Conservation (phyloP, 495 filamentous ascomycete genomes). For the Xylaria venustula region DNA sequence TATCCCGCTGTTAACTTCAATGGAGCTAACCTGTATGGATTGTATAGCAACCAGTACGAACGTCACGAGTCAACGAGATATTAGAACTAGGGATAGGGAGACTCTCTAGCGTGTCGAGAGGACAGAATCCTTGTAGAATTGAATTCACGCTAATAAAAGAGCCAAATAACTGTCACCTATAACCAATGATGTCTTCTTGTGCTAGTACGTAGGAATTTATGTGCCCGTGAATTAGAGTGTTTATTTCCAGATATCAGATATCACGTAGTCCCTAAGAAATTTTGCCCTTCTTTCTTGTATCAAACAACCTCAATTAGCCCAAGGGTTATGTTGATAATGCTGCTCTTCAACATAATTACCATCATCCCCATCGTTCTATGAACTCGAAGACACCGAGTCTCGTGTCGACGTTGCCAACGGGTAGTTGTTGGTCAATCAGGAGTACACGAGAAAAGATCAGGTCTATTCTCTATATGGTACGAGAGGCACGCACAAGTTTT, state of each 20-base stretch:
- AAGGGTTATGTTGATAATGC: not conserved
- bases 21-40: not conserved
- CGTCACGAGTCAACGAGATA: slow-evolving; percentile 23
- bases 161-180: too few species aligned
- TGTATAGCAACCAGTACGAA: slow-evolving; percentile 9
- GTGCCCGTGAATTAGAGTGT: too few species aligned
- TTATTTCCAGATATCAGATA: too few species aligned
- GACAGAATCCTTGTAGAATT: not conserved
- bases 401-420: not conserved
- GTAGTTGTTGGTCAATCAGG: not conserved
- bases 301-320: too few species aligned
- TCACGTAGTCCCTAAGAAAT: too few species aligned
- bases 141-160: not conserved
- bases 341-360: not conserved
- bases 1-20: not conserved
- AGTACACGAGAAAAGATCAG: not conserved
- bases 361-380: not conserved
- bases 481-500: not conserved
- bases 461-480: slow-evolving; percentile 10
- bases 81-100: slow-evolving; percentile 10
- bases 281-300: too few species aligned
- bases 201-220: not conserved
- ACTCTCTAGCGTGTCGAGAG: not conserved
- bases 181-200: not conserved
- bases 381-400: not conserved